Evolutionary conservation across 2,329 filamentous ascomycete genomes (phyloP), one percentile per base, ranked within the genome.

Genomic region (Fusarium sp.): DNA sequence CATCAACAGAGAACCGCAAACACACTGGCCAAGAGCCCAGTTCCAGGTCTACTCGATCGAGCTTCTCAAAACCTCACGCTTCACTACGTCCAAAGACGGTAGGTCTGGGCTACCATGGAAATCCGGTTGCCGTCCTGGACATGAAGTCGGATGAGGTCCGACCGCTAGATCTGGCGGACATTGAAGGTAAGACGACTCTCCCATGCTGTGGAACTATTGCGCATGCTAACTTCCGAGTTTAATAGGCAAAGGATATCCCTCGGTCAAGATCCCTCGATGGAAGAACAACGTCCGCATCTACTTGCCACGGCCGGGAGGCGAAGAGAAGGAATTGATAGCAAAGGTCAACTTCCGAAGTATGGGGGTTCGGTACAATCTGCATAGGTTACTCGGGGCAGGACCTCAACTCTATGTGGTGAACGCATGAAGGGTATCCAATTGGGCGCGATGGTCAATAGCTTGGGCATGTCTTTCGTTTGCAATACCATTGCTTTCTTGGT

Each of bases 371-470:
- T 60, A 54, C 50, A 60, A 60, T 27, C 15, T 60, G 10, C 50
- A 60, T 11, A 13, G 57, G 37, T 39, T 46, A 7, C 39, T 54
- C 13, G 9, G 34, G 15, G 9, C 48, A 3, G 40, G 48, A 10
- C 40, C 48, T 27, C 28, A 53, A 13, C 57, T 60, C 6, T 60
- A 53, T 12, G 50, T 60, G 15, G 57, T 60, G 4, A 60, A 60
- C 31, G 31, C 31, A 9, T 34, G 18, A 23, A 34, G 11, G 31
- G 31, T 34, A 11, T 8, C 11, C 31, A 31, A 34, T 8, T 6
- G 18, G 18, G 18, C 18, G 18, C n/a, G 18, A 23, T 23, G 18
- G 4, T 23, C 18, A 23, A 2, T 4, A 23, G 18, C 18, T 23
- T 23, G 18, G 18, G 18, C 18, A 23, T 23, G 18, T 23, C 18